A percentile compares a stretch with the other conserved stretches of the same genome.
Conservation (phyloP, 768 basidiomycete species). For the Russula emetica region DNA sequence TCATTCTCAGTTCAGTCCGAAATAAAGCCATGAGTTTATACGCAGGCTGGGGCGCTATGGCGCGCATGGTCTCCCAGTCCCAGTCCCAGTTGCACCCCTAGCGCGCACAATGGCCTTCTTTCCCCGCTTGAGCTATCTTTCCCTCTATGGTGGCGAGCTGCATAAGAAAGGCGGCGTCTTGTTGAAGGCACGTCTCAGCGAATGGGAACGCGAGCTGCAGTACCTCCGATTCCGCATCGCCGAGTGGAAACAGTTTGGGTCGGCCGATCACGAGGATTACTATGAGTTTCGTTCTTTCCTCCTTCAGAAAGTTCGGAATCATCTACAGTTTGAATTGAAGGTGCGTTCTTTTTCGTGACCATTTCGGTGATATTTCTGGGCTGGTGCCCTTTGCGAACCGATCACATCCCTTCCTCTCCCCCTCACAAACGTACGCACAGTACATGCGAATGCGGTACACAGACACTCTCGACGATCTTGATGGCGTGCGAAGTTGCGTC, state of each 20-base stretch:
- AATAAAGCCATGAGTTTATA: background rate
- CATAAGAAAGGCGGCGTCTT: conserved; percentile 22
- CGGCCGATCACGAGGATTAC: conserved; percentile 24
- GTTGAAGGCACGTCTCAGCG: conserved; percentile 23
- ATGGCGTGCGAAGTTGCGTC: conserved; percentile 22
- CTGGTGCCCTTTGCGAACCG: background rate
- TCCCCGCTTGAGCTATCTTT: conserved; percentile 9
- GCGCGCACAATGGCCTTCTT: conserved; percentile 16
- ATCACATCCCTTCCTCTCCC: background rate
- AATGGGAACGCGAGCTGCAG: conserved; percentile 28
- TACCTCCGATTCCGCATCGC: conserved; percentile 27
- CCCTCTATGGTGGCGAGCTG: conserved; percentile 23
- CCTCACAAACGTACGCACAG: background rate
- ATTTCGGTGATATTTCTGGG: background rate
- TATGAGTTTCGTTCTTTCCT: conserved; percentile 22
- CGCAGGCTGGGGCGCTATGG: background rate
- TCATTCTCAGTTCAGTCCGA: conserved; percentile 16
- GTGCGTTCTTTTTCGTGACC: background rate
- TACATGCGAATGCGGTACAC: background rate
- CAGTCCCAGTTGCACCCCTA: background rate
- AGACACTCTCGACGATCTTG: conserved; percentile 27
- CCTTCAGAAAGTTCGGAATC: conserved; percentile 19
- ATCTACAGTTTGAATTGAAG: conserved; percentile 27
- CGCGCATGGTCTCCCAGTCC: background rate
- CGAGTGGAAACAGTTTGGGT: conserved; percentile 26